phyloP scores from a whole-genome alignment of 768 basidiomycete genomes.

The Kwoniella dejecticola region DNA sequence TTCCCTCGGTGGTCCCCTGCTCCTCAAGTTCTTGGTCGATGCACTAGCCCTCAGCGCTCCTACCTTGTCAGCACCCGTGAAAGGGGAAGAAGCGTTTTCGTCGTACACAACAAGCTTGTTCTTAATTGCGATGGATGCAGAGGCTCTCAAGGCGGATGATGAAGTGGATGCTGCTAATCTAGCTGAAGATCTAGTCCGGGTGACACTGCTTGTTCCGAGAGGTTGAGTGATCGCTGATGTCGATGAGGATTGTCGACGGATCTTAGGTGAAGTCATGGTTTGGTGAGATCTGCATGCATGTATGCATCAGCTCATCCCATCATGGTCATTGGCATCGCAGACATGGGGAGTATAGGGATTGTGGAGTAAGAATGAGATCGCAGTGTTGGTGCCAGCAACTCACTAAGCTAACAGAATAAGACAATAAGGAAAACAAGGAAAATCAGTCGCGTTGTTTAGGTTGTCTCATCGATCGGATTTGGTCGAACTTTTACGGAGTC shows the following conservation, averaged over 20 bases:
- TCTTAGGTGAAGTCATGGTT: constrained; percentile 21
- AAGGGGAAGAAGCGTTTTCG: constrained; percentile 9
- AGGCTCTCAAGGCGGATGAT: too few species aligned
- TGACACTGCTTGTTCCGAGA: background rate
- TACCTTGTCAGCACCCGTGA: background rate
- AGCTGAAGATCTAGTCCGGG: constrained; percentile 19
- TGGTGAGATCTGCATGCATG: background rate
- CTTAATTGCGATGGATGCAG: background rate
- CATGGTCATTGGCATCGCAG: too few species aligned
- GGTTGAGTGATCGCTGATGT: constrained; percentile 9
- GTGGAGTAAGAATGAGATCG: too few species aligned
- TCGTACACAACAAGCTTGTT: constrained; percentile 11
- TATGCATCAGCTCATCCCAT: background rate
- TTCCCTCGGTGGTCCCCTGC: constrained; percentile 17
- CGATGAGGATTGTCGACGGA: constrained; percentile 12
- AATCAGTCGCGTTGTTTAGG: too few species aligned
- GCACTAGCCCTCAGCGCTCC: background rate
- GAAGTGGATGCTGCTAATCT: constrained; percentile 5
- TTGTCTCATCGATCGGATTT: too few species aligned
- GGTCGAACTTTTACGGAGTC: too few species aligned
- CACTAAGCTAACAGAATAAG: too few species aligned
- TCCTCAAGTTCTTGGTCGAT: constrained; percentile 15
- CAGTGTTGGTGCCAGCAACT: too few species aligned
- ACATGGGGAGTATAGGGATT: too few species aligned
- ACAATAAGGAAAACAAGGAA: too few species aligned